Base-by-base conservation (phyloP, 2,329 filamentous ascomycete species). In the Calonectria crousiana region DNA sequence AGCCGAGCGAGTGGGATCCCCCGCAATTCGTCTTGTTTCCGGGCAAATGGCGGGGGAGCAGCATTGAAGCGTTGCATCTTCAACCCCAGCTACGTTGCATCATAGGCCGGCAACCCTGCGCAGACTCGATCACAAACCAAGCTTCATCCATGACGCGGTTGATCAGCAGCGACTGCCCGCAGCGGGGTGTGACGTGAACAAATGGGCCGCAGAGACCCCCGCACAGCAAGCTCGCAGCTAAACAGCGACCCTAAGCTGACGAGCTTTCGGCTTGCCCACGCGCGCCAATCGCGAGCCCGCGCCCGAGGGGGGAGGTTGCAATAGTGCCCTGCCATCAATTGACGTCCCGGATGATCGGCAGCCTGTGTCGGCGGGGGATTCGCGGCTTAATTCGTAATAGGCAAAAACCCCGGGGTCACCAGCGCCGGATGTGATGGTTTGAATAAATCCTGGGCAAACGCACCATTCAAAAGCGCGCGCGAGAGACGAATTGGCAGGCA, bases 221-320 rank as follows among this genome's bases (percentile, higher is more conserved):
- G 51, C 69, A 60, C 53, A 38, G 41, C 52, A 44, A 67, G 5
- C n/a, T 23, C 20, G 47, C 30, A 26, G 28, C 26, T 6, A 52
- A 30, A 32, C 47, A 30, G 41, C n/a, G 38, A 66, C 56, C 49
- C 60, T 58, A 60, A 34, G 64, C 64, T 62, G 23, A 67, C 70
- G 20, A 53, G n/a, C 64, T n/a, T 41, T 67, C 41, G 34, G 51
- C 16, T 23, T 53, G 36, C 14, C 71, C 56, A 73, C 49, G 71
- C 71, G 71, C 71, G 38, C 71, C 71, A 73, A 73, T 73, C 13
- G 53, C 62, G 53, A 49, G 16, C n/a, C n/a, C 38, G 38, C 49
- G 34, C 28, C 18, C 66, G 49, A 64, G 56, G 65, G 65, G 65
- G 56, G 47, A 64, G n/a, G 67, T 67, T 69, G 64, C 52, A 47